Base-by-base conservation (phyloP, 2,329 filamentous ascomycete genomes). In the Coniochaeta prunicola region DNA sequence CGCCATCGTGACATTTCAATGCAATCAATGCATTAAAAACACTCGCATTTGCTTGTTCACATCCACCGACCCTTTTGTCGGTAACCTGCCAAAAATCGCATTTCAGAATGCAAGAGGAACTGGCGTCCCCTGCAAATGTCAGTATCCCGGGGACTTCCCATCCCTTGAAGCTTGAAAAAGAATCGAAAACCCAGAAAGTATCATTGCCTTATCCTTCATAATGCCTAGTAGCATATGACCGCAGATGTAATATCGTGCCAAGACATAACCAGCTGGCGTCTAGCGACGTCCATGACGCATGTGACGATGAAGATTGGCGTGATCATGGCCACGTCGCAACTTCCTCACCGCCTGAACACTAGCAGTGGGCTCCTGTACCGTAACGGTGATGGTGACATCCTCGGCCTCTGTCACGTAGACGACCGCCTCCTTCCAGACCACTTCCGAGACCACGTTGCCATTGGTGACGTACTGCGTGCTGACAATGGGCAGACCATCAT, bases 341-440 rank as follows among this genome's bases (percentile, higher is more conserved):
- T 66, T 66, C 38, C 65, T 64, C 31, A 65, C 66, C 12, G 62
- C 61, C 30, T 55, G 53, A 8, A 55, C 33, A 24, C 30, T 33
- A 2, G 66, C 61, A 33, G 68, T 70, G 19, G 64, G 57, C 45
- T 48, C 5, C n/a, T 71, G 68, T 12, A 69, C 67, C 2, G 73
- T 73, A n/a, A 76, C 70, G 0, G 78, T 78, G 5, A 73, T 68
- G 2, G 75, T 76, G 24, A 71, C 68, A 26, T 74, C 73, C 15
- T 73, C 66, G 28, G 75, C 68, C 58, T 77, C 70, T 0, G 80
- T 84, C 17, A 83, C 79, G 57, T 78, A 83, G 30, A 84, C 76
- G 4, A 78, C 66, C 53, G 81, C 76, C 70, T 85, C 76, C 57
- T 81, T 78, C 78, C 81, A 83, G 13, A 84, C 69, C 24, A 87